These are phyloP conservation scores for Schizothecium vesticola DNA, from an alignment of 495 filamentous ascomycete genomes.

Conservation along the genomic window DNA sequence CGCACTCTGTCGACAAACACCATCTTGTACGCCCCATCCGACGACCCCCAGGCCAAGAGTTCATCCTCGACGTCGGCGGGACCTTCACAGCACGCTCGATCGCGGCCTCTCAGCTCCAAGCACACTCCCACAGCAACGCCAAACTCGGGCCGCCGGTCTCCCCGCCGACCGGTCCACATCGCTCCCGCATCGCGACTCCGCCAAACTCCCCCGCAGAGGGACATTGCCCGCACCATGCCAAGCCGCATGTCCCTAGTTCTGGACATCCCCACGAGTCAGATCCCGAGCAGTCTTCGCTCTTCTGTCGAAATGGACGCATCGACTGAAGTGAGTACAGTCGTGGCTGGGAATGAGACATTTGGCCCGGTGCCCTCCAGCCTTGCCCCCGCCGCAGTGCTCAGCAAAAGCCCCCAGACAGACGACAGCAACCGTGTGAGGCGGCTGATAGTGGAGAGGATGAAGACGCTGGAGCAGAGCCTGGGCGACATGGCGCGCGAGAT, in stretches of 20 bases:
- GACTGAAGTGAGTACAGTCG: conserved; percentile 59
- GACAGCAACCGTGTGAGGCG: conserved; percentile 66
- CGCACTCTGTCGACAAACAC: conserved; percentile 74
- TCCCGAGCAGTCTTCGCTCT: conserved; percentile 34
- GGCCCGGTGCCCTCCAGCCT: conserved; percentile 68
- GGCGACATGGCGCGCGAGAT: conserved; percentile 80
- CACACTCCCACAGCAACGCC: conserved; percentile 29
- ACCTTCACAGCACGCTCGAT: conserved; percentile 18
- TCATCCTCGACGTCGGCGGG: conserved; percentile 46
- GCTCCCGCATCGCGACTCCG: conserved; percentile 35
- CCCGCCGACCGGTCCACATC: conserved; percentile 40
- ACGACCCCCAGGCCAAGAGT: conserved; percentile 31
- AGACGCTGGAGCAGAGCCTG: conserved; percentile 80
- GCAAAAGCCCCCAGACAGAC: conserved; percentile 42
- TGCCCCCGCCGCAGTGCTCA: conserved; percentile 50
- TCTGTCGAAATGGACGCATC: conserved; percentile 63
- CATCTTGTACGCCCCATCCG: conserved; percentile 62
- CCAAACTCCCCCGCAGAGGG: conserved; percentile 48
- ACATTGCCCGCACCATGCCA: conserved; percentile 45
- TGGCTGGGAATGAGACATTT: conserved; percentile 54
- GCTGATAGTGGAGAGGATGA: conserved; percentile 87
- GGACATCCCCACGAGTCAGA: conserved; percentile 21
- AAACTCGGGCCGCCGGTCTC: conserved; percentile 41
- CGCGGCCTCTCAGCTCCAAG: conserved; percentile 33
- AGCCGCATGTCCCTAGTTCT: conserved; percentile 28